phyloP scores from a whole-genome alignment of 2,329 filamentous ascomycete genomes.

The Aspergillus ruber region DNA sequence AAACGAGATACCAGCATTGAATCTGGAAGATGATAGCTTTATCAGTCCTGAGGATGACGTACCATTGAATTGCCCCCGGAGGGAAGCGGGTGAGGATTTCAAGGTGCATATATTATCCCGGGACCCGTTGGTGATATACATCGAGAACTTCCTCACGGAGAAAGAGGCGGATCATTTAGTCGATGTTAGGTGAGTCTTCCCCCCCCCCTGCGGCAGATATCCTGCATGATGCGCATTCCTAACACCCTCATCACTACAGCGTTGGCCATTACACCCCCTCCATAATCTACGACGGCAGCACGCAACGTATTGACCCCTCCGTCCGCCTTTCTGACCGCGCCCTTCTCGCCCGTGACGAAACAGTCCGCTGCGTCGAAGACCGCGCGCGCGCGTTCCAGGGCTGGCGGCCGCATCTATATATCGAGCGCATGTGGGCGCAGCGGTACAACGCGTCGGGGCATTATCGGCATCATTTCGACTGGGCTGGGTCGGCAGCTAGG shows the following conservation, averaged over 20 bases:
- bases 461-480: constrained; percentile 57
- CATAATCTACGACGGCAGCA: constrained; percentile 47
- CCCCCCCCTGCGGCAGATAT: background rate
- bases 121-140: constrained; percentile 53
- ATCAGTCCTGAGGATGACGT: constrained; percentile 30
- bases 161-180: constrained; percentile 48
- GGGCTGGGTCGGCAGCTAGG: constrained; percentile 38
- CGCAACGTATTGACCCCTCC: constrained; percentile 42
- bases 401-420: constrained; percentile 52
- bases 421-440: constrained; percentile 57
- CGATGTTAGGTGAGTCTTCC: constrained; percentile 43
- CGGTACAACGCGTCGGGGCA: constrained; percentile 53
- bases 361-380: constrained; percentile 53
- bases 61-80: constrained; percentile 18
- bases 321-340: constrained; percentile 50
- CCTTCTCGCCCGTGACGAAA: constrained; percentile 41
- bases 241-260: constrained; percentile 11
- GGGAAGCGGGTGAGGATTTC: constrained; percentile 17
- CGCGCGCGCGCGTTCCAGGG: constrained; percentile 55
- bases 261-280: constrained; percentile 47
- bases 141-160: constrained; percentile 48
- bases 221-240: background rate
- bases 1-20: constrained; percentile 5
- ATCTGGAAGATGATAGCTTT: constrained; percentile 25
- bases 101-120: constrained; percentile 46